phyloP scores from a whole-genome alignment of 2,329 filamentous ascomycete species.

The Fusarium napiforme region DNA sequence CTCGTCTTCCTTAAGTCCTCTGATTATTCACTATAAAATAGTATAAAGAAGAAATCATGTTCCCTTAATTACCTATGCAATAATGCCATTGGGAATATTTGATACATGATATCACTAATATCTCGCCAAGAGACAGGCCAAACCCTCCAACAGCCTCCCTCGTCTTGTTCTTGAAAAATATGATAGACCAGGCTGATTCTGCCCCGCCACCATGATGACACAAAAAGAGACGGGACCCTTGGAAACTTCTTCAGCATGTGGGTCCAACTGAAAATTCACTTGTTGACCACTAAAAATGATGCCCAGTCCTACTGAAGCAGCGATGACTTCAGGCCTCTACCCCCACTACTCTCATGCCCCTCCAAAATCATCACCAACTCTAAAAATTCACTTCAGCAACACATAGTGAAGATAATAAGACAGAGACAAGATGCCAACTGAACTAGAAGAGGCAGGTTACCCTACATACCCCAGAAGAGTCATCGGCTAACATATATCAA shows the following conservation, averaged over 20 bases:
- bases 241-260: constrained; percentile 41
- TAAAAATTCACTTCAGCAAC: constrained; percentile 33
- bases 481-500: constrained; percentile 12
- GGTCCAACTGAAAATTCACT: constrained; percentile 42
- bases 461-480: fast-evolving
- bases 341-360: constrained; percentile 45
- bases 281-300: constrained; percentile 31
- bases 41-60: background rate
- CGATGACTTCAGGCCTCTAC: constrained; percentile 45
- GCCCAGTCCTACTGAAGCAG: constrained; percentile 39
- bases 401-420: background rate
- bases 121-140: background rate
- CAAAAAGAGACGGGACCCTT: constrained; percentile 32
- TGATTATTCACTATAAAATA: background rate
- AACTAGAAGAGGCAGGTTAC: constrained; percentile 73
- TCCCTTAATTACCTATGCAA: background rate
- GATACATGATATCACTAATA: background rate
- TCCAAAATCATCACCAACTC: constrained; percentile 40
- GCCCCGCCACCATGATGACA: constrained; percentile 41
- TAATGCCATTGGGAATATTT: background rate
- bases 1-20: background rate
- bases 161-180: constrained; percentile 1
- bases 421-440: constrained; percentile 71
- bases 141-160: too few relatives aligned
- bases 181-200: constrained; percentile 4